A percentile compares a stretch with the other conserved stretches of the same genome.
phyloP scores from a whole-genome alignment of 805 yeast genomes.

The Candida insectorum region DNA sequence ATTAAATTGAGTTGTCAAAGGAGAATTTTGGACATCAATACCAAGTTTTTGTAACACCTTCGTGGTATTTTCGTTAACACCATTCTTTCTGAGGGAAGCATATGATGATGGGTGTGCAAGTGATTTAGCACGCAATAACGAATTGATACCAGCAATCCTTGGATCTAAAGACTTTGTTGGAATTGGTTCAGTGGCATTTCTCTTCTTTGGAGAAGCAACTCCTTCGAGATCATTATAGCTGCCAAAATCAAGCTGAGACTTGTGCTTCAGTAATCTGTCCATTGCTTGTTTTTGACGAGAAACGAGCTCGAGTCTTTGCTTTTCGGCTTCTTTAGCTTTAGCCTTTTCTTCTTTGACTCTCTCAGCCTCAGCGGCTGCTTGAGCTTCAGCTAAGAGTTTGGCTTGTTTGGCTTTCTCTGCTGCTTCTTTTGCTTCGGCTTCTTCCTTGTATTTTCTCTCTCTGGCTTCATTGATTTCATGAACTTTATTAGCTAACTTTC shows the following conservation, averaged over 20 bases:
- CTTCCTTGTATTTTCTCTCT: conserved; percentile 16
- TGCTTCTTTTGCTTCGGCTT: conserved; percentile 4
- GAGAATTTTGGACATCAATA: conserved; percentile 20
- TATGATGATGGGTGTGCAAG: conserved; percentile 26
- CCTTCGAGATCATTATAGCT: too few species aligned
- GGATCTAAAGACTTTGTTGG: conserved; percentile 34
- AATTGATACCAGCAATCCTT: conserved; percentile 17
- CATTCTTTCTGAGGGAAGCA: conserved; percentile 13
- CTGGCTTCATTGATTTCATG: conserved; percentile 19
- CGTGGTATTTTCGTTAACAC: conserved; percentile 22
- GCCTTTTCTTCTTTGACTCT: not conserved
- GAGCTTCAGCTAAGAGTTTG: not conserved
- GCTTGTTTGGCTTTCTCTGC: conserved; percentile 1
- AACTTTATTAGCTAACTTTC: conserved; percentile 19
- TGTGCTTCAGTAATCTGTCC: conserved; percentile 19
- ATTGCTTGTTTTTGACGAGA: conserved; percentile 29
- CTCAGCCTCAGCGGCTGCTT: not conserved
- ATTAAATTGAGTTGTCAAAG: conserved; percentile 2
- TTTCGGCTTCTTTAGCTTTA: not conserved
- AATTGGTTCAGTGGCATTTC: conserved; percentile 24
- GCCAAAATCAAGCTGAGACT: conserved; percentile 9
- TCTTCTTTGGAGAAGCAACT: too few species aligned
- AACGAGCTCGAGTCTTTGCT: conserved; percentile 10
- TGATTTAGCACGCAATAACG: conserved; percentile 34
- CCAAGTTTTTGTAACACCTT: conserved; percentile 37